A percentile compares a stretch with the other conserved stretches of the same genome.
Conservation (phyloP, 768 basidiomycete genomes). For the Amanita jacksonii region DNA sequence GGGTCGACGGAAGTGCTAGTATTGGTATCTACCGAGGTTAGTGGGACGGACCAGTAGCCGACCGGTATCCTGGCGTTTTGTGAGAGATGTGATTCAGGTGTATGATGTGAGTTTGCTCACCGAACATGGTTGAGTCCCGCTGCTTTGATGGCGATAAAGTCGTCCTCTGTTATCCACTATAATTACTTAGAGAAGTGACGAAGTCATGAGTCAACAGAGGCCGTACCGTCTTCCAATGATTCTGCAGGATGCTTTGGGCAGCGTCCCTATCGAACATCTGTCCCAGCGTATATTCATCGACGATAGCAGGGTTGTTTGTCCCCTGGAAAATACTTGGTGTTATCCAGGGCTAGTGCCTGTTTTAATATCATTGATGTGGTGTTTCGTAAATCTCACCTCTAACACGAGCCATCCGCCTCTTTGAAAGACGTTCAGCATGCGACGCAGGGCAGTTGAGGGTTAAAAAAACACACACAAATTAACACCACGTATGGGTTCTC, state of each 20-base stretch:
- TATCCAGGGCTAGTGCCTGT: conserved; percentile 80
- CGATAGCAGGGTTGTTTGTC: conserved; percentile 43
- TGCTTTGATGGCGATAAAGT: conserved; percentile 53
- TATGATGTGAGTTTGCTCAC: conserved; percentile 22
- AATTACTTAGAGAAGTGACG: conserved; percentile 4
- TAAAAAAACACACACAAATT: conserved; percentile 40
- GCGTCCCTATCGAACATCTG: conserved; percentile 34
- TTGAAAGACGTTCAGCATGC: conserved; percentile 1
- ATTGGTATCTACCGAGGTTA: conserved; percentile 44
- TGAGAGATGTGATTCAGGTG: background rate
- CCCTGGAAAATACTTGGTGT: conserved; percentile 64
- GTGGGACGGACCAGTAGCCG: conserved; percentile 74
- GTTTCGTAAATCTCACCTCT: conserved; percentile 26
- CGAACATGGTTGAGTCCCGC: conserved; percentile 69
- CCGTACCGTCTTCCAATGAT: conserved; percentile 48
- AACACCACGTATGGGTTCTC: conserved; percentile 41
- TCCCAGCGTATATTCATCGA: conserved; percentile 59
- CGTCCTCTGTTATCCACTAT: conserved; percentile 58
- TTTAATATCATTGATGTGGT: no score
- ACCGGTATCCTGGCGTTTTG: conserved; percentile 46
- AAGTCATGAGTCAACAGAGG: background rate
- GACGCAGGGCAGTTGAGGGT: background rate
- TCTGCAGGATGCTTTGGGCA: conserved; percentile 32
- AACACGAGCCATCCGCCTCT: conserved; percentile 60
- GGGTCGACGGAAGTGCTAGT: conserved; percentile 38